phyloP scores from a whole-genome alignment of 306 rosid genomes.

The Clitoria ternatea region DNA sequence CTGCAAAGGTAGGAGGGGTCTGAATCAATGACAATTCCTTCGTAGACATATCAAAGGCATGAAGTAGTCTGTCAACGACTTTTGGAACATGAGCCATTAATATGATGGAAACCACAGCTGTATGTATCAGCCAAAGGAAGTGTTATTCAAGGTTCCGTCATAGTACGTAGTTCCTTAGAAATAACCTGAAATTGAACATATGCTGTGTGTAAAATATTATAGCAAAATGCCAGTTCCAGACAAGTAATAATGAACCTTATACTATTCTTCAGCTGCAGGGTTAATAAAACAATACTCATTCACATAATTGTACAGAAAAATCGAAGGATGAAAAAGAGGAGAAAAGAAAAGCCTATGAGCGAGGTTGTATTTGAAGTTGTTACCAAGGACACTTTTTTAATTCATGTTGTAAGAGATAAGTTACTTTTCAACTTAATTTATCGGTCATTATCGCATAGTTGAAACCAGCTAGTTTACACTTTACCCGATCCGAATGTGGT shows the following conservation, averaged over 20 bases:
- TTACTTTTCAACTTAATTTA: too few relatives aligned
- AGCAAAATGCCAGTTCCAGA: background rate
- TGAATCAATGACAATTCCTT: constrained; percentile 71
- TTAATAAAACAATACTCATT: background rate
- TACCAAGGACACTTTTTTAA: constrained; percentile 60
- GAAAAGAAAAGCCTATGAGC: background rate
- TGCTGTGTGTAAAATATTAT: background rate
- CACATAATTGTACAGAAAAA: background rate
- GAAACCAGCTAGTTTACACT: too few relatives aligned
- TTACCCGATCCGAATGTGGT: too few relatives aligned
- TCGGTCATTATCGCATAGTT: too few relatives aligned
- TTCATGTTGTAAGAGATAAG: too few relatives aligned
- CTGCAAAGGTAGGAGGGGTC: constrained; percentile 46
- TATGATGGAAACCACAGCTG: constrained; percentile 30
- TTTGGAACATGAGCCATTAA: constrained; percentile 48
- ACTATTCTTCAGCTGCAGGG: background rate
- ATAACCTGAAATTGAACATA: constrained; percentile 31
- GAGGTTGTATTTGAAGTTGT: background rate
- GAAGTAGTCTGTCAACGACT: constrained; percentile 53
- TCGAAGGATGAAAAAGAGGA: background rate
- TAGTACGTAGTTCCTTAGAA: constrained; percentile 19
- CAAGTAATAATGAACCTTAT: background rate
- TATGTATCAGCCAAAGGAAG: constrained; percentile 25
- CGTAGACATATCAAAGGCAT: constrained; percentile 73
- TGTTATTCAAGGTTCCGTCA: background rate